A percentile compares a stretch with the other conserved stretches of the same genome.
These are phyloP conservation scores for Zygosaccharomyces sapae DNA, from an alignment of 1,139 yeast species.

Conservation along the genomic window DNA sequence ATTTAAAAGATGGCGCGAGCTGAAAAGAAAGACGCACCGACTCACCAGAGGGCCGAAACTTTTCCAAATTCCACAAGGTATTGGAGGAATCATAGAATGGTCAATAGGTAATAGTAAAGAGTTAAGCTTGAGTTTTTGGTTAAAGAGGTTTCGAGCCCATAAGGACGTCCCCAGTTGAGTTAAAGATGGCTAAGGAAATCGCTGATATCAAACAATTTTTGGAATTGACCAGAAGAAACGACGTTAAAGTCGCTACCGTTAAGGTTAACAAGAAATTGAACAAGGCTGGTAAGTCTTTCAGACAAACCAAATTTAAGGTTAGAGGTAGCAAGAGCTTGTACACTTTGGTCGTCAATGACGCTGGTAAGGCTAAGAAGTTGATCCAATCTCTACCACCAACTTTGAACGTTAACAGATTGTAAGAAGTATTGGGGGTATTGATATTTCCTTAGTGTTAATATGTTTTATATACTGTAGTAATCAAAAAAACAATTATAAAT, in stretches of 20 bases:
- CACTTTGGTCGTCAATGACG: conserved; percentile 94
- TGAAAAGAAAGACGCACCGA: background rate
- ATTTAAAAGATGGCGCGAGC: background rate
- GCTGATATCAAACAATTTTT: conserved; percentile 97
- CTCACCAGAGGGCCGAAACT: background rate
- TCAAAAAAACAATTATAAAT: conserved; percentile 13
- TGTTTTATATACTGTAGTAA: conserved; percentile 16
- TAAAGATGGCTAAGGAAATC: conserved; percentile 55
- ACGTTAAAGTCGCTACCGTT: conserved; percentile 88
- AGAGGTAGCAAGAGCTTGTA: conserved; percentile 94
- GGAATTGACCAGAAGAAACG: conserved; percentile 97
- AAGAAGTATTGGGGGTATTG: conserved; percentile 30
- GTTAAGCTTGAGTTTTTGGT: background rate
- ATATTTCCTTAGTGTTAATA: conserved; percentile 9
- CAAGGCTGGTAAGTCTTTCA: conserved; percentile 79
- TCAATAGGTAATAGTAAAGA: background rate
- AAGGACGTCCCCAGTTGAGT: conserved; percentile 4
- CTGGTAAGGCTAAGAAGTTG: conserved; percentile 96
- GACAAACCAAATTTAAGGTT: conserved; percentile 98
- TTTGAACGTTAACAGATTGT: conserved; percentile 69
- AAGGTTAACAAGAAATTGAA: conserved; percentile 83
- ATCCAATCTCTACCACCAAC: conserved; percentile 98
- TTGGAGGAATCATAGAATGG: background rate
- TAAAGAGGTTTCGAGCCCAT: background rate
- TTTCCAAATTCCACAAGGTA: background rate